These are phyloP conservation scores for Colletotrichum coccodes DNA, from an alignment of 2,329 filamentous ascomycete genomes.

Conservation along the genomic window DNA sequence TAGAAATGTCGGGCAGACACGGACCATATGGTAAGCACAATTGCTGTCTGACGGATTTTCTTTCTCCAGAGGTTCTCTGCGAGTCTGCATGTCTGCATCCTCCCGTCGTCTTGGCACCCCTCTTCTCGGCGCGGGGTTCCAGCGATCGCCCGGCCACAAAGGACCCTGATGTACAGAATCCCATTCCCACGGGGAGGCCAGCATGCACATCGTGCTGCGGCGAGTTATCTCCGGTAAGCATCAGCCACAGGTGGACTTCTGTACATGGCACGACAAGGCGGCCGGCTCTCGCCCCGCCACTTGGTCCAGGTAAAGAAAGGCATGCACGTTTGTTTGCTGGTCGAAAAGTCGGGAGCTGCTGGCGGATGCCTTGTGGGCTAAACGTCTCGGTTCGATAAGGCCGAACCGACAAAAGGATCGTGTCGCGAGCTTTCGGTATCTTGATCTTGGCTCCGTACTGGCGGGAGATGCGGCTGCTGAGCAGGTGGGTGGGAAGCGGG, in stretches of 20 bases:
- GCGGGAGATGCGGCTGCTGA: conserved; percentile 8
- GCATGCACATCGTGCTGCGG: conserved; percentile 2
- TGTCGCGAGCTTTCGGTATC: background rate
- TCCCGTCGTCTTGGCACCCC: conserved; percentile 10
- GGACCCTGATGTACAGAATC: conserved; percentile 28
- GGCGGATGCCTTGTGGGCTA: background rate
- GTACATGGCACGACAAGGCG: background rate
- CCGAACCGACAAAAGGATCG: background rate
- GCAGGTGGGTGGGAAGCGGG: conserved; percentile 1
- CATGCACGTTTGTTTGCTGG: background rate
- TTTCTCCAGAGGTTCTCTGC: conserved; percentile 15
- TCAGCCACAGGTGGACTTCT: conserved; percentile 6
- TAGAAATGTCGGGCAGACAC: background rate
- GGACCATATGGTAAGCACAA: conserved; percentile 26
- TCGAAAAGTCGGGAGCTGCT: conserved; percentile 6
- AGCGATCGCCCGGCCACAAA: conserved; percentile 30
- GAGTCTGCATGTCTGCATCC: conserved; percentile 6
- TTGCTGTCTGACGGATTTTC: conserved; percentile 22
- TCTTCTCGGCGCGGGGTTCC: conserved; percentile 13
- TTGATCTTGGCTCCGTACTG: conserved; percentile 16
- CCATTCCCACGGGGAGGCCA: background rate
- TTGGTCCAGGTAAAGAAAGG: background rate
- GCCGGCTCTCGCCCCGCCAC: background rate
- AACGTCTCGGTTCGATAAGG: background rate
- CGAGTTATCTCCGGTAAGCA: conserved; percentile 15